phyloP scores from a whole-genome alignment of 2,329 filamentous ascomycete species.

The Teratosphaeria nubilosa region DNA sequence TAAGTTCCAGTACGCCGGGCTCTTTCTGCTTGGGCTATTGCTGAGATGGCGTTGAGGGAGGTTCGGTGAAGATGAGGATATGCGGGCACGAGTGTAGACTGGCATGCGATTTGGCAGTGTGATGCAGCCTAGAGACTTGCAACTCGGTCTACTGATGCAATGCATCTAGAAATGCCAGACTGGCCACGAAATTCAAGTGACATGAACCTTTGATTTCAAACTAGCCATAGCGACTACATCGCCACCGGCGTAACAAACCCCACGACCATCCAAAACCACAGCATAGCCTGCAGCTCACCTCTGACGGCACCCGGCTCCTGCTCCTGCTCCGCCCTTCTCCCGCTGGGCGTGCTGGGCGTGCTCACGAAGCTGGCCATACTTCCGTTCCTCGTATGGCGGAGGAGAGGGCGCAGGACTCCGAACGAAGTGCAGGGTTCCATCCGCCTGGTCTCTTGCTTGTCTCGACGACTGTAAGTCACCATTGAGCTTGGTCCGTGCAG shows the following conservation, averaged over 20 bases:
- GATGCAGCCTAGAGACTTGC: too few species aligned
- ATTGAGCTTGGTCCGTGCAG: neutral
- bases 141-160: too few species aligned
- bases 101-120: neutral
- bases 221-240: too few species aligned
- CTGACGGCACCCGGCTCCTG: neutral
- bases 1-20: neutral
- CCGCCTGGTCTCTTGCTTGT: neutral
- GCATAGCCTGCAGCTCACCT: neutral
- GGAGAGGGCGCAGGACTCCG: conserved; percentile 9
- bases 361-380: neutral
- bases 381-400: conserved; percentile 2
- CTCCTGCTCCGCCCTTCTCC: neutral
- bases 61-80: neutral
- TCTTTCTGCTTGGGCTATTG: neutral
- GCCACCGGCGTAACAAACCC: neutral
- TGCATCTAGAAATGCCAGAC: too few species aligned
- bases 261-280: neutral
- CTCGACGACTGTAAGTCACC: neutral
- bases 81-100: neutral
- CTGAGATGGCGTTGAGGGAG: neutral
- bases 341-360: neutral
- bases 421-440: neutral
- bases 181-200: too few species aligned
- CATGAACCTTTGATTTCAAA: too few species aligned